phyloP scores from a whole-genome alignment of 805 yeast genomes.

The Teunomyces tritomae region DNA sequence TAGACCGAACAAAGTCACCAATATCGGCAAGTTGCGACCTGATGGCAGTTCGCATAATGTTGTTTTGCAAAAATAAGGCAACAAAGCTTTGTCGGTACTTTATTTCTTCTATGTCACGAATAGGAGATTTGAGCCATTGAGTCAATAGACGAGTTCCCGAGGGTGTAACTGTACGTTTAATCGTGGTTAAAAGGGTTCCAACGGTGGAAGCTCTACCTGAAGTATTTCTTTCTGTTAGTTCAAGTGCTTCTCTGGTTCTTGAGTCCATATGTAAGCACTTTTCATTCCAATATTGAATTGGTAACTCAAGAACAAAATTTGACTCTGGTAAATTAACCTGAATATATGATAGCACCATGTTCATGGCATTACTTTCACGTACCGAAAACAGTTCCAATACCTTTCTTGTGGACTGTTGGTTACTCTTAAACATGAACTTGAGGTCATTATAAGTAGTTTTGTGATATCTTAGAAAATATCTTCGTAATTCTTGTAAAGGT shows the following conservation, averaged over 20 bases:
- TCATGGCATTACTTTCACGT: slow-evolving; percentile 60
- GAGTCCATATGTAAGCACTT: slow-evolving; percentile 75
- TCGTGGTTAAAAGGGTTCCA: slow-evolving; percentile 70
- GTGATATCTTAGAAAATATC: slow-evolving; percentile 59
- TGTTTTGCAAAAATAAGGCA: slow-evolving; percentile 24
- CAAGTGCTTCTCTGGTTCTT: slow-evolving; percentile 73
- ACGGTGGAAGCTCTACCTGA: slow-evolving; percentile 48
- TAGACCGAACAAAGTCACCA: slow-evolving; percentile 56
- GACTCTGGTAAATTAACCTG: slow-evolving; percentile 71
- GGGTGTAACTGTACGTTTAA: slow-evolving; percentile 72
- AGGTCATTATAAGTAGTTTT: slow-evolving; percentile 29
- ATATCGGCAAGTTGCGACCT: slow-evolving; percentile 40
- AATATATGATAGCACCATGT: slow-evolving; percentile 60
- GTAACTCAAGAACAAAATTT: slow-evolving; percentile 61
- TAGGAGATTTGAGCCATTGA: slow-evolving; percentile 82
- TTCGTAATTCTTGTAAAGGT: slow-evolving; percentile 55
- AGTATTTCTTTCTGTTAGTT: slow-evolving; percentile 54
- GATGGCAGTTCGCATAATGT: slow-evolving; percentile 19
- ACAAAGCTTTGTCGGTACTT: slow-evolving; percentile 45
- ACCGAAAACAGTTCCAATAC: slow-evolving; percentile 30
- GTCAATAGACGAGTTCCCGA: slow-evolving; percentile 79
- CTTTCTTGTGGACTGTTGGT: slow-evolving; percentile 35
- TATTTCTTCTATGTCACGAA: slow-evolving; percentile 57
- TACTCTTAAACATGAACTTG: slow-evolving; percentile 31
- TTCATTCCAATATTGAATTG: slow-evolving; percentile 52